phyloP scores from a whole-genome alignment of 192 early-diverging fungal genomes.

The Coemansia javaensis region DNA sequence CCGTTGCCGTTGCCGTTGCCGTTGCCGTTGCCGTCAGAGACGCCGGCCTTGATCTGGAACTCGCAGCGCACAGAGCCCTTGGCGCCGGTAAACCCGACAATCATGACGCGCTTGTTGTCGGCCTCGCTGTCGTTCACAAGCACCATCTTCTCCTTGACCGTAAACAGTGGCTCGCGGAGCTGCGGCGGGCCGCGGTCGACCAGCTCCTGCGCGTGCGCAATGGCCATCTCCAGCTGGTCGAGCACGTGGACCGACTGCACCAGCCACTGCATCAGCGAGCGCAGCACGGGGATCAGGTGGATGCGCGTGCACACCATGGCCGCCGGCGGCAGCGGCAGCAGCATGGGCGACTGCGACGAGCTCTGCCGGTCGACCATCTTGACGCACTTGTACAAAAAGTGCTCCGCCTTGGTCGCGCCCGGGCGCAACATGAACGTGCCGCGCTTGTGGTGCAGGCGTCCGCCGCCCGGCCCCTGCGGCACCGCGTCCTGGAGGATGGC shows the following conservation, averaged over 20 bases:
- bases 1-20: background rate
- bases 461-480: no score
- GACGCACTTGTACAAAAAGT: conserved; percentile 21
- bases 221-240: conserved; percentile 40
- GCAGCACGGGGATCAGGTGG: conserved; percentile 31
- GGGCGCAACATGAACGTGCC: no score
- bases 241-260: conserved; percentile 37
- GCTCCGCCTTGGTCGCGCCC: conserved; percentile 28
- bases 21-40: background rate
- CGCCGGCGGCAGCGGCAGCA: conserved; percentile 37
- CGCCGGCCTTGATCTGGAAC: conserved; percentile 35
- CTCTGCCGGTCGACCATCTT: conserved; percentile 18
- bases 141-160: conserved; percentile 40
- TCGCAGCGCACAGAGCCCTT: conserved; percentile 43
- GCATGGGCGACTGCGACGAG: conserved; percentile 23
- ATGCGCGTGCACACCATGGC: conserved; percentile 25
- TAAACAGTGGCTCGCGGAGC: conserved; percentile 17
- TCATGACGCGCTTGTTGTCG: conserved; percentile 25
- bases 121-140: conserved; percentile 9
- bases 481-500: conserved; percentile 2
- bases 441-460: no score
- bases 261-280: conserved; percentile 48
- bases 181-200: conserved; percentile 2
- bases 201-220: conserved; percentile 27
- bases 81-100: conserved; percentile 42